Base-by-base conservation (phyloP, 1,284 basidiomycete genomes). In the Cutaneotrichosporon spelunceum region DNA sequence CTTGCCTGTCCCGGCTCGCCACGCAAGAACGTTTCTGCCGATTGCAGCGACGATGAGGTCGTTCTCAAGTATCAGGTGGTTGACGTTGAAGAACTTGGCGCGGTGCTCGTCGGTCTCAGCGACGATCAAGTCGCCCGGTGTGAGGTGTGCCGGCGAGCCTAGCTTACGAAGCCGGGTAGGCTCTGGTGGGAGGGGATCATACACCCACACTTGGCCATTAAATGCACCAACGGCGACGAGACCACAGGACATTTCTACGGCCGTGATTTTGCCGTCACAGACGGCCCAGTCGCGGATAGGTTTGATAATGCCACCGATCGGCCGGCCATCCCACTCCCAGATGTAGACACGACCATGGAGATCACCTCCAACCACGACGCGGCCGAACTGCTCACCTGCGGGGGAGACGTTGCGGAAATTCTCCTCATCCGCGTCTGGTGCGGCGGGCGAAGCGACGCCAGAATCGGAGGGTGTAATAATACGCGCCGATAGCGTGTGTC, bases 31-130 rank as follows among this genome's bases (percentile, higher is more conserved):
- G 26, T 70, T 72, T 16, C 71, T 56, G 6, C 78, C 78, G 19
- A 79, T 70, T 26, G 66, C 65, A 1, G 76, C 77, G 1, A 77
- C 70, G 29, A 78, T 58, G 42, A 78, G 63, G 59, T 79, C 78
- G 53, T 77, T 73, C 53, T 77, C 76, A 23, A 79, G 63, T 11
- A 77, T 67, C 33, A 79, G 67, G 42, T 75, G 69, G 63, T 79
- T 79, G 36, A 75, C 71, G 19, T 71, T 75, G 59, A 72, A 72
- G 34, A 62, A 68, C 48, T 59, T 56, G 5, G 73, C 71, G 11
- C 70, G 69, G 13, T 63, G 64, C 29, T 72, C 68, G 33, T 72
- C 70, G 7, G 65, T 65, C 4, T 62, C 65, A 1, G 74, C 74
- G 3, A 72, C 65, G 10, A 66, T 58, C 8, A 64, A 57, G 50